Base-by-base conservation (phyloP, 2,329 filamentous ascomycete genomes). In the Knufia fluminis region DNA sequence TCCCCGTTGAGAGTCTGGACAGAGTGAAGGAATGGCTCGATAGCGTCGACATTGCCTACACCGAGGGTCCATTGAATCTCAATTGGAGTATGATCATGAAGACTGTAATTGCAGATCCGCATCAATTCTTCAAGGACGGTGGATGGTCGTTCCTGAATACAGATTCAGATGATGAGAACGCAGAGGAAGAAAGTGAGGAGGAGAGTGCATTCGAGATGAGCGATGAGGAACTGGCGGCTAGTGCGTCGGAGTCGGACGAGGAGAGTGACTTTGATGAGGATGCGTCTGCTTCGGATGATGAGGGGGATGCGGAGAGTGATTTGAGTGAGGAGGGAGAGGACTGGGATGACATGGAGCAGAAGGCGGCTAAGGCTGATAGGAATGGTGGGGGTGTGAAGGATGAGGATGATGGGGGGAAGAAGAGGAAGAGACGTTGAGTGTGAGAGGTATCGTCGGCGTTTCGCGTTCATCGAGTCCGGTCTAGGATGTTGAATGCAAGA, bases 71-170 rank as follows among this genome's bases (percentile, higher is more conserved):
- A 1, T 80, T 98, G 59, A 98, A 98, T 71, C 77, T 98, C 50
- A 97, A 97, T 75, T 98, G 92, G 92, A 85, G 86, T 9, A 95
- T 90, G 14, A 98, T 98, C 64, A 98, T 98, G 89, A 98, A 98
- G 77, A 98, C 92, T 0, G 90, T 98, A 22, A 91, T 86, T 17
- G 83, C 85, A 31, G 90, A 98, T 36, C 87, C 92, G 1, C 91
- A 98, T 64, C 80, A 85, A 59, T 98, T 98, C 79, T 98, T 96
- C 68, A 80, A 77, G 3, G 91, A 97, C 56, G 92, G 94, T 26
- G 92, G 92, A 40, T 98, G 92, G 92, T 85, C 81, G 1, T 97
- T 98, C 78, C 67, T 98, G 52, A 82, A 83, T 48, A 83, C 83
- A 31, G 91, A 96, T 52, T 89, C 85, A 0, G 92, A 97, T 62